Percentiles rank a stretch among this genome's conserved stretches.
Conservation (phyloP, 83 land plant genomes). For the Larix sibirica region DNA sequence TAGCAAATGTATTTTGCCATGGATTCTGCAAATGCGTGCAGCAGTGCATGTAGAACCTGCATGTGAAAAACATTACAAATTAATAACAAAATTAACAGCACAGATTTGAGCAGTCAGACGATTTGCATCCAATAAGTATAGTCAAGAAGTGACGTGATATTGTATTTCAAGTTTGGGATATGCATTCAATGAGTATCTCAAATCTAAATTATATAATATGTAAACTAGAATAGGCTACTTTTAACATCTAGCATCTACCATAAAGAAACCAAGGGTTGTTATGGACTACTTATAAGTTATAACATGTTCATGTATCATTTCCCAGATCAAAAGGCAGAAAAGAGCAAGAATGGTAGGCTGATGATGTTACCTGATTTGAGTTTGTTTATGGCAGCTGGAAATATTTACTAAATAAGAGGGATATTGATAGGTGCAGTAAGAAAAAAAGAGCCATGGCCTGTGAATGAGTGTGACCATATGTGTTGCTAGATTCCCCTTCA, state of each 20-base stretch:
- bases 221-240: too few species aligned
- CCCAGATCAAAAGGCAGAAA: background rate
- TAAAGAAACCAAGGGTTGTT: too few species aligned
- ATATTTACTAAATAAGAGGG: background rate
- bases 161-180: too few species aligned
- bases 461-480: background rate
- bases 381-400: background rate
- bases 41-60: constrained; percentile 88
- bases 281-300: too few species aligned
- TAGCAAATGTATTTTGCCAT: constrained; percentile 84
- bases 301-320: background rate
- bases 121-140: too few species aligned
- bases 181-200: too few species aligned
- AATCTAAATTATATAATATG: too few species aligned
- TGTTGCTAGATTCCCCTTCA: background rate
- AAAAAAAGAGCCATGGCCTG: background rate
- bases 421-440: background rate
- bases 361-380: background rate
- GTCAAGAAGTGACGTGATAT: too few species aligned
- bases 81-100: too few species aligned
- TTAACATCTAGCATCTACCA: too few species aligned
- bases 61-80: background rate
- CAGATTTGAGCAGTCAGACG: too few species aligned
- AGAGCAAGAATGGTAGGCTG: background rate
- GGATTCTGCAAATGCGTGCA: constrained; percentile 80